Evolutionary conservation across 495 filamentous ascomycete species (phyloP), one percentile per base, ranked within the genome.

Genomic region (Bacidia gigantensis): DNA sequence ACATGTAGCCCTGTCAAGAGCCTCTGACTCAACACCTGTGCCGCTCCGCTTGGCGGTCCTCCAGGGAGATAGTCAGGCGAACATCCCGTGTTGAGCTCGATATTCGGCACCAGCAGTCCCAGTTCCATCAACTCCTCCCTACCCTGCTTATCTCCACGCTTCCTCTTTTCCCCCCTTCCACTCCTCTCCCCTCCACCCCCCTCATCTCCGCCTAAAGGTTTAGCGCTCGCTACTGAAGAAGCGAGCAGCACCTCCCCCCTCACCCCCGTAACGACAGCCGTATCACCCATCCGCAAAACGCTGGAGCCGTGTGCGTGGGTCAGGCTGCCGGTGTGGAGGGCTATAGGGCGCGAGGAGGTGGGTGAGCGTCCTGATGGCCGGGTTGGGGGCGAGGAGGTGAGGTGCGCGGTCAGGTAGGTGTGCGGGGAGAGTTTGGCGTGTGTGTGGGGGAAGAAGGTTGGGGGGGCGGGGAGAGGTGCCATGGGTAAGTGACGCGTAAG

Each of bases 371-470:
- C 84, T 65, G 89, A 92, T 58, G 87, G 82, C 56, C 90, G 84
- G 23, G 47, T 38, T 26, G 70, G 57, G 23, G 76, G 61, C n/a
- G 80, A 74, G 17, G 80, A 75, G 35, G 81, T 72, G 54, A 98
- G 84, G 61, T 89, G 88, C 25, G 86, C 84, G 63, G 89, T 83
- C 47, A 97, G 88, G 72, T 84, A 97, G 26, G 86, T 81, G 56
- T 82, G 79, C 7, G 92, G 92, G 52, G 88, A 82, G 65, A 98
- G 80, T 54, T 89, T 88, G 53, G 89, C 88, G 65, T 95, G 94
- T 60, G 86, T 84, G 26, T 78, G 76, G 43, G 83, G 82, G 0
- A 92, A 80, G 52, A 95, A 82, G 43, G 82, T 78, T 50, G 89
- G 75, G 7, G 72, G 66, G 23, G 38, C 17, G 20, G 51, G 44